Evolutionary conservation across 208 protist species (phyloP).

Genomic region (Crithidia fasciculata): DNA sequence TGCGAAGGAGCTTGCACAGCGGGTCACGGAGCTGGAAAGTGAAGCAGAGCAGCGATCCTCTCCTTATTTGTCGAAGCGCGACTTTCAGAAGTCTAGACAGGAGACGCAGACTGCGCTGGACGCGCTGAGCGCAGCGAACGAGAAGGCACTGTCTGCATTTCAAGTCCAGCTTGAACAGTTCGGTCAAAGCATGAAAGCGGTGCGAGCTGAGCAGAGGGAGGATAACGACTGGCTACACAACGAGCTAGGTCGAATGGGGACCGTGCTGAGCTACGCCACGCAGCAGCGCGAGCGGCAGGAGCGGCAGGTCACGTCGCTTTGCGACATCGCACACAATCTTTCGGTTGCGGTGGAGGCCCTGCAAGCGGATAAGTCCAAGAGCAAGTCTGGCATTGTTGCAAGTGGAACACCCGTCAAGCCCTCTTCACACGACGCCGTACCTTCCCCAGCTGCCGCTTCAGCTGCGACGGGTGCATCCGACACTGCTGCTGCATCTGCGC

Average conservation of each 20-base stretch:
- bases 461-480: too few relatives aligned
- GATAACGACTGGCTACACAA: conserved; percentile 39
- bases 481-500: not conserved
- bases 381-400: not conserved
- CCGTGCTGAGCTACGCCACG: conserved; percentile 9
- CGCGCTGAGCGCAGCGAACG: not conserved
- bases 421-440: too few relatives aligned
- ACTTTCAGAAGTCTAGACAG: conserved; percentile 15
- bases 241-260: conserved; percentile 26
- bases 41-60: conserved; percentile 10
- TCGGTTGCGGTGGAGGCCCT: conserved; percentile 32
- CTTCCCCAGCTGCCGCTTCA: too few relatives aligned
- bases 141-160: not conserved
- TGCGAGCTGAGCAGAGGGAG: conserved; percentile 21
- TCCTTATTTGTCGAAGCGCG: conserved; percentile 4
- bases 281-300: conserved; percentile 36
- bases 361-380: conserved; percentile 10
- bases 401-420: not conserved
- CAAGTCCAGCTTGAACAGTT: conserved; percentile 15
- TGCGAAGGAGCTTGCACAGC: conserved; percentile 17
- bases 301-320: conserved; percentile 28
- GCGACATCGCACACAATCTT: conserved; percentile 43
- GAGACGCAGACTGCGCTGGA: conserved; percentile 16
- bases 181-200: not conserved
- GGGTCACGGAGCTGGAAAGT: conserved; percentile 13